phyloP scores from a whole-genome alignment of 306 rosid species.

The Clitoria ternatea region DNA sequence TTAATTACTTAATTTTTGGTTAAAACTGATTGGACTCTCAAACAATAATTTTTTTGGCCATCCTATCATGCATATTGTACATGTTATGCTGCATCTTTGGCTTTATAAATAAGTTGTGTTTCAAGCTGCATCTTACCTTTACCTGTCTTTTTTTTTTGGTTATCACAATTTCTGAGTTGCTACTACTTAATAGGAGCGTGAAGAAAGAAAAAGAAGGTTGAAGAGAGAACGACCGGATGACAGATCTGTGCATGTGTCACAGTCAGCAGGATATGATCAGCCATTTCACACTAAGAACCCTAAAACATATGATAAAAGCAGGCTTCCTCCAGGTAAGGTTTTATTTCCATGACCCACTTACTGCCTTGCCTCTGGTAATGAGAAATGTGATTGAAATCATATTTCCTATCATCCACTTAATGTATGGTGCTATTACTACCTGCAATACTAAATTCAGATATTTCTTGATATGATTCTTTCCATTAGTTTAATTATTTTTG shows the following conservation, averaged over 20 bases:
- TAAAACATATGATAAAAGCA: constrained; percentile 63
- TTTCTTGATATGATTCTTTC: background rate
- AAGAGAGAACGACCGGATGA: constrained; percentile 92
- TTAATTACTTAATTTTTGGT: background rate
- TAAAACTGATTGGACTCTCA: constrained; percentile 1
- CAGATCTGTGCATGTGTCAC: constrained; percentile 55
- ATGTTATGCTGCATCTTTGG: background rate
- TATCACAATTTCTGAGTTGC: constrained; percentile 22
- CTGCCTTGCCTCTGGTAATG: background rate
- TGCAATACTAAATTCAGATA: background rate
- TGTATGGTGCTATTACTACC: background rate
- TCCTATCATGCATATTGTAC: background rate
- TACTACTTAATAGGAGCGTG: constrained; percentile 76
- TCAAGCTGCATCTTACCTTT: background rate
- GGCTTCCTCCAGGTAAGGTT: constrained; percentile 87
- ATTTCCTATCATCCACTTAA: background rate
- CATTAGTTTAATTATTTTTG: background rate
- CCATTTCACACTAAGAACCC: constrained; percentile 46
- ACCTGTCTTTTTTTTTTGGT: background rate
- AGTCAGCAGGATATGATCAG: constrained; percentile 58
- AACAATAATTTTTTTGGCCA: background rate
- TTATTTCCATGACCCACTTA: constrained; percentile 21
- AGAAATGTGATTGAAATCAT: background rate
- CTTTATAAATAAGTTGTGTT: background rate
- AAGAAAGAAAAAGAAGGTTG: constrained; percentile 78